Base-by-base conservation (phyloP, 805 yeast species). In the Metschnikowia noctiluminum region DNA sequence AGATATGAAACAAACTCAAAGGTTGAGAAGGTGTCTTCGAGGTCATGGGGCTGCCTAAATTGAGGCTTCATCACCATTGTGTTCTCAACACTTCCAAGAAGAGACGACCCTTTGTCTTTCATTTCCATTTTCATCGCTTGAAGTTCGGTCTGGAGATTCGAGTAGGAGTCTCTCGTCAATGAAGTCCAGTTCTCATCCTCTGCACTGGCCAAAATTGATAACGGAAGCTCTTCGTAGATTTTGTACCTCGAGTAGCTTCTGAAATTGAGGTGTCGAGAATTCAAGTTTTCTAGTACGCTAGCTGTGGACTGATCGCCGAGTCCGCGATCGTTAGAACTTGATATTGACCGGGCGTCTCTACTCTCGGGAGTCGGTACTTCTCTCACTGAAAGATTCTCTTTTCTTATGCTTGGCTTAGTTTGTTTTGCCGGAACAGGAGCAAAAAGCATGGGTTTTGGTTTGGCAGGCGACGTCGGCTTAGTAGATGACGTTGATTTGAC, bases 151-250 rank as follows among this genome's bases (percentile, higher is more conserved):
- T 58, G 56, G 16, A 65, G 57, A 31, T 35, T 65, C 9, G 65
- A 56, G 12, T 62, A 57, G 34, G 61, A 62, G 13, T 66, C 71
- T 21, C 63, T 49, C 5, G 62, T 43, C 15, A 68, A 54, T 5
- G 55, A 32, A 1, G 52, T 48, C 67, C 67, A 63, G 43, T 63
- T 63, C 7, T 57, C 51, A 35, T 55, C 56, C 1, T 60, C 60
- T 37, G 61, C 66, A 13, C 39, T 45, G 38, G 52, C 52, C 46
- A 60, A 53, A 13, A 57, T 53, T 31, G 52, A 50, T 9, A 48
- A 27, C 2, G 59, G 59, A 12, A 54, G 45, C 15, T 43, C 39
- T 14, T 56, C 54, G 41, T 54, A 55, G 13, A 42, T 35, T 40
- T 47, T 51, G 47, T 55, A 56, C 35, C 34, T 53, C n/a, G 49